phyloP scores from a whole-genome alignment of 2,329 filamentous ascomycete genomes.

The Sclerotinia nivalis region DNA sequence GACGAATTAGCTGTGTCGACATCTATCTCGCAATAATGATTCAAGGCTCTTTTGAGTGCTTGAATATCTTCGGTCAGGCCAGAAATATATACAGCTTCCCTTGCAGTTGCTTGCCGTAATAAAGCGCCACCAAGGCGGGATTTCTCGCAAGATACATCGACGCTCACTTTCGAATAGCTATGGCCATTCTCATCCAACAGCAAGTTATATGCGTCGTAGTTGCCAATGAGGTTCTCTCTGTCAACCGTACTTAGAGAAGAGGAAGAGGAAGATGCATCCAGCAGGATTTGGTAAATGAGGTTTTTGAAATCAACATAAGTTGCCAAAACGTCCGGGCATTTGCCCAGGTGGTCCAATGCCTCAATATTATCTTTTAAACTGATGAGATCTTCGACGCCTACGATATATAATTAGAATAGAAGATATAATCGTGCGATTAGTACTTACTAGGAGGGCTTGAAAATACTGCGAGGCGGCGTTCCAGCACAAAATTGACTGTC shows the following conservation, averaged over 20 bases:
- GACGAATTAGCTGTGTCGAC: slow-evolving; percentile 23
- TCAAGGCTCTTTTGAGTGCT: slow-evolving; percentile 18
- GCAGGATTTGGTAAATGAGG: slow-evolving; percentile 32
- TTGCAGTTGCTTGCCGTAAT: slow-evolving; percentile 22
- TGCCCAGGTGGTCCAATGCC: not conserved
- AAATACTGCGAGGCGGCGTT: slow-evolving; percentile 52
- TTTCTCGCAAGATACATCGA: not conserved
- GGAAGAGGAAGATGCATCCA: not conserved
- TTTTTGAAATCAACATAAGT: slow-evolving; percentile 42
- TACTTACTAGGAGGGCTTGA: slow-evolving; percentile 48
- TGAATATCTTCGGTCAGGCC: slow-evolving; percentile 22
- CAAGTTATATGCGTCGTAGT: not conserved
- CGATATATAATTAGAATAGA: slow-evolving; percentile 8
- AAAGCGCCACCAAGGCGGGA: slow-evolving; percentile 4
- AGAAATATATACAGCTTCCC: slow-evolving; percentile 25
- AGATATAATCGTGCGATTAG: not conserved
- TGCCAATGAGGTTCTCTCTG: not conserved
- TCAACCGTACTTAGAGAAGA: not conserved
- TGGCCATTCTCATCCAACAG: not conserved
- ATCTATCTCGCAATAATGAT: slow-evolving; percentile 11
- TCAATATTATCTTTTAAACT: slow-evolving; percentile 11
- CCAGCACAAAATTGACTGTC: slow-evolving; percentile 57
- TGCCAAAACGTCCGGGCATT: slow-evolving; percentile 32
- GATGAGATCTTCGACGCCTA: slow-evolving; percentile 13
- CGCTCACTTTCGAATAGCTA: slow-evolving; percentile 13